These are phyloP conservation scores for Keithomyces neogunnii DNA, from an alignment of 2,329 filamentous ascomycete genomes.

Conservation along the genomic window DNA sequence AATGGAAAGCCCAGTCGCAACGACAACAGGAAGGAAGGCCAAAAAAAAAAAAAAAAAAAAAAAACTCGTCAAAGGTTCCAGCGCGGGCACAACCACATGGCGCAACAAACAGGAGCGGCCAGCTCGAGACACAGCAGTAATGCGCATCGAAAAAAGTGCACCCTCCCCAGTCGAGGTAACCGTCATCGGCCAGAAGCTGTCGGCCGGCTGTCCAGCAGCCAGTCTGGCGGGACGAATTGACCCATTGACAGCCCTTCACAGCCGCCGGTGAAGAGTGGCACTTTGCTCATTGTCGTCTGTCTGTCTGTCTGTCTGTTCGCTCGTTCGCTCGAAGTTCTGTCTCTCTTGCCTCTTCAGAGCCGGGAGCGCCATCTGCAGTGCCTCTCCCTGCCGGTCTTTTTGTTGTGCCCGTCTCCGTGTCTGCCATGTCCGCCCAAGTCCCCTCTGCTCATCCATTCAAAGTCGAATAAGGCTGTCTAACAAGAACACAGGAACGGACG, in stretches of 20 bases:
- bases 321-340: not conserved
- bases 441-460: not conserved
- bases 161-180: not conserved
- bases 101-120: not conserved
- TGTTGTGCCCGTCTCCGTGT: not conserved
- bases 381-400: no score
- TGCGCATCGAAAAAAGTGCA: not conserved
- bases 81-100: no score
- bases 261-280: slow-evolving; percentile 2
- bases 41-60: not conserved
- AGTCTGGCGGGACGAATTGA: not conserved
- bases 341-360: not conserved
- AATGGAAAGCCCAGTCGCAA: no score
- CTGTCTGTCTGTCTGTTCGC: not conserved
- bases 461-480: not conserved
- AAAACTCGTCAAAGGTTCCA: not conserved
- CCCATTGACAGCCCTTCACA: slow-evolving; percentile 2
- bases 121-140: slow-evolving; percentile 1
- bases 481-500: not conserved
- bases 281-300: not conserved
- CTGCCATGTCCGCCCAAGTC: not conserved
- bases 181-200: not conserved
- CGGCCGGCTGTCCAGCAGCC: slow-evolving; percentile 1
- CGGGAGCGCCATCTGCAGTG: not conserved
- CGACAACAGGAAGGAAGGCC: not conserved